Evolutionary conservation across 1,284 basidiomycete species (phyloP), one percentile per base, ranked within the genome.

Genomic region (Trichosporon faecale): DNA sequence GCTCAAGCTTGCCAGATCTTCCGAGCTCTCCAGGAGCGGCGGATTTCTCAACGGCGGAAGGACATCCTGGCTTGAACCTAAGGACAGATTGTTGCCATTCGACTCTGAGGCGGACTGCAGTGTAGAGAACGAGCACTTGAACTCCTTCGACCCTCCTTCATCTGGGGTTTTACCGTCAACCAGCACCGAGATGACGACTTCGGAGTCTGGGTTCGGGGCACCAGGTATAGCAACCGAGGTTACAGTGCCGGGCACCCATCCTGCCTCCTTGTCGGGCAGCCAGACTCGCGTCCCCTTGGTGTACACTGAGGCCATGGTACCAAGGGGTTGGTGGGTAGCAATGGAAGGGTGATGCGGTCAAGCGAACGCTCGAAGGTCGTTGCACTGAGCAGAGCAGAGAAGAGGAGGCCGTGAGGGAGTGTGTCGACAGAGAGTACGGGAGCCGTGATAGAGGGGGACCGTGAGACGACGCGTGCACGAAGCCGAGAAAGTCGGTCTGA

Each of bases 11-110:
- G 97, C 96, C 79, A 99, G 87, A 86, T 99, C 96, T 85, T 99
- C 96, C 46, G 95, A 94, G 31, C 94, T 95, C 86, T 99, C 96
- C 72, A 99, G 86, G 68, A 98, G 85, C 46, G 96, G 97, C 27
- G 97, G 97, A 84, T 99, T 99, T 75, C 96, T 91, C 77, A 99
- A 85, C 60, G 95, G 96, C 61, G 97, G 97, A 23, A 98, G 87
- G 66, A 80, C 73, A 67, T 78, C 76, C 49, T 77, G 75, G 2
- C 79, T 78, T n/a, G 74, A 69, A 0, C 9, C 73, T 71, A 5
- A 73, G 25, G 69, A 70, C n/a, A 27, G 69, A 12, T 74, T 70
- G 55, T 72, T 74, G 66, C 76, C 75, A 49, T 73, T 75, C 7
- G 72, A 68, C 11, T 67, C 75, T 0, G 72, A 68, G 2, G 76